Evolutionary conservation across 2,329 filamentous ascomycete genomes (phyloP).

Genomic region (Cyphellophora attinorum): DNA sequence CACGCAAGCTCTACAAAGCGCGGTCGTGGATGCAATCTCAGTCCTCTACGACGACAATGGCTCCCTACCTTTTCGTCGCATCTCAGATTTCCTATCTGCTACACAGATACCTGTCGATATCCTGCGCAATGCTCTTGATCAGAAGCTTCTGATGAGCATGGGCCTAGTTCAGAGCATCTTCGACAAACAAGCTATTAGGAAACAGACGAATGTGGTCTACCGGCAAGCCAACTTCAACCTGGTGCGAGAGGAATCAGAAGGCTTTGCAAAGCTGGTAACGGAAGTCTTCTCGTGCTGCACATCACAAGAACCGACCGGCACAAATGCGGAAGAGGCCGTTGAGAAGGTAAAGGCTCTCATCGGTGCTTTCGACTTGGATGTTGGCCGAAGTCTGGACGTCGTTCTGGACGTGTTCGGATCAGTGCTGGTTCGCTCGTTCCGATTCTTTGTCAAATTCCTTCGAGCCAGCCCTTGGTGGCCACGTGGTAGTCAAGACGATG

Average conservation of each 20-base stretch:
- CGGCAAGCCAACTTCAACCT: conserved; percentile 96
- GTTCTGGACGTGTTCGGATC: conserved; percentile 92
- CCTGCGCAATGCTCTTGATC: conserved; percentile 78
- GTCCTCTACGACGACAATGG: conserved; percentile 66
- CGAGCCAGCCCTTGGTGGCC: conserved; percentile 97
- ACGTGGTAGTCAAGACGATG: conserved; percentile 40
- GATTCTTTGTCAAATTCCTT: conserved; percentile 90
- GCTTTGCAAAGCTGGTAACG: conserved; percentile 90
- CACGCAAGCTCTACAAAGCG: neutral
- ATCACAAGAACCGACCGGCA: conserved; percentile 60
- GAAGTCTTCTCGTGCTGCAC: conserved; percentile 87
- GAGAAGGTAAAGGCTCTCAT: conserved; percentile 90
- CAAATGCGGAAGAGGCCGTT: conserved; percentile 75
- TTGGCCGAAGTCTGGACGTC: conserved; percentile 87
- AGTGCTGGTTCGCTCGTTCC: conserved; percentile 81
- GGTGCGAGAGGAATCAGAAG: conserved; percentile 88
- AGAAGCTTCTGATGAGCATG: conserved; percentile 61
- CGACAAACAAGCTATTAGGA: conserved; percentile 69
- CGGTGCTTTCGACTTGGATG: conserved; percentile 92
- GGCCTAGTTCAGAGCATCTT: conserved; percentile 82
- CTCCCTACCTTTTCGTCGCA: conserved; percentile 33
- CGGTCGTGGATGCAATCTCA: conserved; percentile 47
- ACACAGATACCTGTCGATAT: conserved; percentile 62
- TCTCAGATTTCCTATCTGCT: conserved; percentile 61
- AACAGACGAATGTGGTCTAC: conserved; percentile 87